Base-by-base conservation (phyloP, 2,329 filamentous ascomycete genomes). In the Chrysosphaeria jannelii region DNA sequence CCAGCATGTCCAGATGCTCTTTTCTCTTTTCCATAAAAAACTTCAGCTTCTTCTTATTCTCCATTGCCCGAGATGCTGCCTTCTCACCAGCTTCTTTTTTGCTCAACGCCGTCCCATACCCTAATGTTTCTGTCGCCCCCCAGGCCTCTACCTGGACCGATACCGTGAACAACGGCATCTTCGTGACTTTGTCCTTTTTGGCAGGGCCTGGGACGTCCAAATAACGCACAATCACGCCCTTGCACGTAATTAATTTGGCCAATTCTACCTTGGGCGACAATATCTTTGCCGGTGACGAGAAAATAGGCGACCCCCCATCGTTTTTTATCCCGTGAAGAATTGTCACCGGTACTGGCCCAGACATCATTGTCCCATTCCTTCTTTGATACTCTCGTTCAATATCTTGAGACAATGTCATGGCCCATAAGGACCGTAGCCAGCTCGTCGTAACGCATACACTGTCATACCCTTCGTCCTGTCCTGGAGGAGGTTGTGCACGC, bases 351-450 rank as follows among this genome's bases (percentile, higher is more conserved):
- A 1, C 11, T 13, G 5, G 18, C 19, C 8, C 18, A 12, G 6
- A 20, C 23, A 11, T 17, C 19, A 14, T 13, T 13, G 8, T 17
- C 20, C 10, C 19, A 6, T 4, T 6, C 14, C 11, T n/a, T n/a
- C n/a, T 18, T 18, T 25, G 36, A 31, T 48, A 48, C 30, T 46
- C 50, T 18, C 42, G 33, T 10, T 36, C 36, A 20, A 68, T 58
- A 14, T 66, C 51, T 13, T 55, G 43, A 14, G 47, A 38, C 18
- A 88, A 44, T 4, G 57, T 61, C 22, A 51, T 58, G 4, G 57
- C 55, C 76, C 78, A 91, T 1, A 91, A 47, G 6, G 53, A 45
- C 23, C 60, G 66, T 21, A 91, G 45, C 76, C 78, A 93, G 9
- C 51, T 39, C 24, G 67, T 53, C 2, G 57, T 65, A 2, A 50